Base-by-base conservation (phyloP, 148 eudicot genomes). In the Nepenthes mirabilis region DNA sequence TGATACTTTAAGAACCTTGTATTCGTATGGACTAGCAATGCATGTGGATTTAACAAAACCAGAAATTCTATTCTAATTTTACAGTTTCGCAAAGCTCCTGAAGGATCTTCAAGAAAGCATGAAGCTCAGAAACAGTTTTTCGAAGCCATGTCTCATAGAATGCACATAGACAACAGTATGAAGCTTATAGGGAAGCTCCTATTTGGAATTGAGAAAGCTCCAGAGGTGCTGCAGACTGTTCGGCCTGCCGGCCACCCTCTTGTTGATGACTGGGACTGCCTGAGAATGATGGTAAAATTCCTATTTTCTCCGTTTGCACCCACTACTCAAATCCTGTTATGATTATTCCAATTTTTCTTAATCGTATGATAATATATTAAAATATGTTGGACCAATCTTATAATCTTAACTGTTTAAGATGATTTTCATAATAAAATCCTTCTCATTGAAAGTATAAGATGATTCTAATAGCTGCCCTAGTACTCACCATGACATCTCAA, bases 81-180 rank as follows among this genome's bases (percentile, higher is more conserved):
- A 71, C 83, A 89, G 99, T 86, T 74, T 70, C 83, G 79, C 40
- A 94, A 84, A 73, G 99, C 99, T 56, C 91, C 95, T 48, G 90
- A 89, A 78, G 97, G 95, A 52, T 82, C 99, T 69, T 37, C 66
- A 34, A 74, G 82, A 69, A 94, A 94, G 75, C 35, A 47, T 56
- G 83, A 84, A 69, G 97, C 97, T 65, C 91, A 82, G 63, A 82
- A 84, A 69, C 82, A 71, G 75, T 75, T 94, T 65, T 9, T 71
- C 40, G 97, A 89, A 75, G 99, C 91, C 54, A 76, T 94, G 85
- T 83, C 95, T 43, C 95, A 94, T 59, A 84, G 99, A 68, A 74
- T 77, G 77, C 97, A 94, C 63, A 36, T 89, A 69, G 99, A 94
- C 62, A 65, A 68, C 59, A 82, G 95, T 65, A 77, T 94, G 5